Percentiles rank a stretch among this genome's conserved stretches.
These are phyloP conservation scores for Ustilago trichophora DNA, from an alignment of 1,284 basidiomycete genomes.

Conservation along the genomic window DNA sequence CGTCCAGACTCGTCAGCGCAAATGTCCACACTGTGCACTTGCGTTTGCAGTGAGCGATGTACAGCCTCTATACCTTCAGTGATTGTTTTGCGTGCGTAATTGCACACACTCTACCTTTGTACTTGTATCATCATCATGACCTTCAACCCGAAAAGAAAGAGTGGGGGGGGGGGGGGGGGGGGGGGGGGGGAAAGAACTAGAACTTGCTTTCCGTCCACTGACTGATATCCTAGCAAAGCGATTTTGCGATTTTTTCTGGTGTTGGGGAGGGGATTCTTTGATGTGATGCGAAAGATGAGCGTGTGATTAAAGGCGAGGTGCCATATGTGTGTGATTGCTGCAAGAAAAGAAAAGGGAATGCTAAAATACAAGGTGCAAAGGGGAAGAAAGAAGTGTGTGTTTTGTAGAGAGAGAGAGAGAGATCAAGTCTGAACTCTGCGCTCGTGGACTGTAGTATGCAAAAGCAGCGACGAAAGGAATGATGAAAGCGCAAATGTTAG, in stretches of 20 bases:
- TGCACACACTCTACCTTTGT: no score
- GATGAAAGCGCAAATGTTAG: neutral
- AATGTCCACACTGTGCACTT: constrained; percentile 90
- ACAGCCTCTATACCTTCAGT: constrained; percentile 76
- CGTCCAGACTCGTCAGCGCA: constrained; percentile 88
- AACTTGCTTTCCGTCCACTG: no score
- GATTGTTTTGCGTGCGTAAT: no score
- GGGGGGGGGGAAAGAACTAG: no score
- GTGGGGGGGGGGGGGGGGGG: no score
- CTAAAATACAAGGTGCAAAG: constrained; percentile 33
- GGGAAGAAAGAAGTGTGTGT: neutral
- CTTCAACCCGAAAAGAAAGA: no score
- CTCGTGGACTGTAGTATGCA: constrained; percentile 28
- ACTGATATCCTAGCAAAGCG: no score
- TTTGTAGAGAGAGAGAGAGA: neutral
- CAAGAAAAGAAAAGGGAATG: constrained; percentile 3
- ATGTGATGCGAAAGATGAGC: no score
- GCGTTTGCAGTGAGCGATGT: constrained; percentile 88
- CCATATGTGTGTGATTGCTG: constrained; percentile 2
- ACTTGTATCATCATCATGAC: neutral
- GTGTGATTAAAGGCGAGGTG: no score
- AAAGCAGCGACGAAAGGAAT: neutral
- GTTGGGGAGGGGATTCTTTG: no score
- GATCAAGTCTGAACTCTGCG: constrained; percentile 33
- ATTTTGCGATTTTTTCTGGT: no score